These are phyloP conservation scores for Scorias spongiosa DNA, from an alignment of 2,329 filamentous ascomycete genomes.

Conservation along the genomic window DNA sequence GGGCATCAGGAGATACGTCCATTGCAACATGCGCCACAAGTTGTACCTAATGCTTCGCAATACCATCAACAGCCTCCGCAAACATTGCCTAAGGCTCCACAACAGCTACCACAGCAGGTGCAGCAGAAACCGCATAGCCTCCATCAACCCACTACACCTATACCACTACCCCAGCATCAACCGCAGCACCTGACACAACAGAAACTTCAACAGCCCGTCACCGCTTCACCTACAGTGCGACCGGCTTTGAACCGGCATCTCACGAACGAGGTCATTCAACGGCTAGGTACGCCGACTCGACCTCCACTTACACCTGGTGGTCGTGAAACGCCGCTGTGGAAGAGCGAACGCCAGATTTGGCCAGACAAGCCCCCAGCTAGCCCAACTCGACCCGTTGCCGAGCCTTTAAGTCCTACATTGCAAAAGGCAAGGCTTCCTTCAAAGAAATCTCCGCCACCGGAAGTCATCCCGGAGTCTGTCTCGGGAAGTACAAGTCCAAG, in stretches of 20 bases:
- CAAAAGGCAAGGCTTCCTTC: background rate
- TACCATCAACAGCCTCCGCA: slow-evolving; percentile 9
- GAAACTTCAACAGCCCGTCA: background rate
- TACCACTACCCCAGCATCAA: slow-evolving; percentile 12
- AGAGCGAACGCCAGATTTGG: slow-evolving; percentile 12
- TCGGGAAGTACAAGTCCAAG: background rate
- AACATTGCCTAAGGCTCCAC: background rate
- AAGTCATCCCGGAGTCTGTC: background rate
- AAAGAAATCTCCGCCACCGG: background rate
- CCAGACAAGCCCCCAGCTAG: slow-evolving; percentile 8
- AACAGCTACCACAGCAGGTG: background rate
- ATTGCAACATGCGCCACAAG: background rate
- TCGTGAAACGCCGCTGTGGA: slow-evolving; percentile 13
- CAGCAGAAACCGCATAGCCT: slow-evolving; percentile 1
- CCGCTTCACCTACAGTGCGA: background rate
- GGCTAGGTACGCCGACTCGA: slow-evolving; percentile 16
- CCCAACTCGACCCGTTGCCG: slow-evolving; percentile 13
- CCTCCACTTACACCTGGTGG: slow-evolving; percentile 1
- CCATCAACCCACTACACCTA: slow-evolving; percentile 20
- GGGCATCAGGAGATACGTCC: background rate
- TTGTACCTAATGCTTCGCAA: slow-evolving; percentile 13
- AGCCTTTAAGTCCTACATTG: slow-evolving; percentile 21
- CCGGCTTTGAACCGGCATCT: slow-evolving; percentile 3
- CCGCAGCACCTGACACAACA: background rate
- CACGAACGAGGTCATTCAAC: slow-evolving; percentile 9